Percentiles rank a stretch among this genome's conserved stretches.
These are phyloP conservation scores for Talaromyces verruculosus DNA, from an alignment of 2,329 filamentous ascomycete species.

Conservation along the genomic window DNA sequence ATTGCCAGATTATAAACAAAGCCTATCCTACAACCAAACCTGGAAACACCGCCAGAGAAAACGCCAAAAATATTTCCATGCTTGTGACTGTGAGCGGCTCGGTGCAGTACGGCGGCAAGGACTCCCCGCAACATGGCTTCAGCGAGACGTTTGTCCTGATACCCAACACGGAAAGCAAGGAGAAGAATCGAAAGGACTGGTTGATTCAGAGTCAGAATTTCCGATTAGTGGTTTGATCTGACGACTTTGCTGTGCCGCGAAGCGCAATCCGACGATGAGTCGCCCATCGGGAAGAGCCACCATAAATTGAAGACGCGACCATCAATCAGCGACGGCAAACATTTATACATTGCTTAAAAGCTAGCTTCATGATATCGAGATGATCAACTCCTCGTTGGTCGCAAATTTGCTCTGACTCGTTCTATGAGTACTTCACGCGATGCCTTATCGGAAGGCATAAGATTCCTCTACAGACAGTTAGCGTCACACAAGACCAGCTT, in stretches of 20 bases:
- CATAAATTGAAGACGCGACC: background rate
- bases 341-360: background rate
- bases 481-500: constrained; percentile 3
- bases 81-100: constrained; percentile 71
- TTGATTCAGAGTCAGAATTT: constrained; percentile 73
- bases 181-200: constrained; percentile 59
- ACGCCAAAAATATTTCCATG: constrained; percentile 64
- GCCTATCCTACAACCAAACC: constrained; percentile 60
- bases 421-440: constrained; percentile 66
- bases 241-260: background rate
- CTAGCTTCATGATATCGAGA: background rate
- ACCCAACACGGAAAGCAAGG: constrained; percentile 63
- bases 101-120: constrained; percentile 66
- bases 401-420: constrained; percentile 67
- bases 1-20: constrained; percentile 75
- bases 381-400: constrained; percentile 39
- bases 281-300: background rate
- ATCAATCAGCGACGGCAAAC: background rate
- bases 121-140: constrained; percentile 67
- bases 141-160: constrained; percentile 79
- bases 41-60: constrained; percentile 42
- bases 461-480: constrained; percentile 54
- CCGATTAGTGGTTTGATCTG: constrained; percentile 50
- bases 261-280: background rate
- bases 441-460: constrained; percentile 60